Evolutionary conservation across 768 basidiomycete species (phyloP), one percentile per base, ranked within the genome.

Genomic region (Amanita phalloides): DNA sequence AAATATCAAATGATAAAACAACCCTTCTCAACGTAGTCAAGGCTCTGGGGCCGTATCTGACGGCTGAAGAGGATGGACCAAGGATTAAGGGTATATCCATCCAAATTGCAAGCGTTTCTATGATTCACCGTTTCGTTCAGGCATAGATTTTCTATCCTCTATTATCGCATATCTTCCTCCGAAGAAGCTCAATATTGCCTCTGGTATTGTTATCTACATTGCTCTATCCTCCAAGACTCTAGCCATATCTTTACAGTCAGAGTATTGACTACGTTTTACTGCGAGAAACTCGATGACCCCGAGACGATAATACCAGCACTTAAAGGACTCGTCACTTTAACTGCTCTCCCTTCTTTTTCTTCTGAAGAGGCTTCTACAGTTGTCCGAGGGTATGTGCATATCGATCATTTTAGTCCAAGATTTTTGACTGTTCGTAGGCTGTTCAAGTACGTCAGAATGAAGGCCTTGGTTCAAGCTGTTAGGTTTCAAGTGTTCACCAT

Each of bases 231-330:
- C 21, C 35, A 47, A 57, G 49, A 39, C 25, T 54, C 57, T 46
- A 50, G 42, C 39, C 32, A 47, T 48, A 42, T 49, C 45, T 36
- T 21, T 26, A 11, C 58, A 97, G 96, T 86, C 54, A 81, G 81
- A 55, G 90, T 93, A 10, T 73, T 99, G 52, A 78, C 82, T 0
- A 68, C 75, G 1, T 99, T 98, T 71, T 93, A 84, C 62, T 79
- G 81, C 59, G 82, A 81, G 50, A 96, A 95, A 67, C 69, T 96
- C 48, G 87, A 89, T 53, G 93, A 96, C 61, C 77, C 78, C 3
- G 84, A 90, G 57, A 88, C 89, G 6, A 77, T 94, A 35, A 81
- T 90, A 3, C 87, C 90, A 1, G 82, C 91, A 1, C 71, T 96
- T 36, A 75, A 77, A 49, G 95, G 92, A 1, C 71, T 98, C 5